A percentile compares a stretch with the other conserved stretches of the same genome.
phyloP scores from a whole-genome alignment of 2,329 filamentous ascomycete species.

The Talaromyces piceae region DNA sequence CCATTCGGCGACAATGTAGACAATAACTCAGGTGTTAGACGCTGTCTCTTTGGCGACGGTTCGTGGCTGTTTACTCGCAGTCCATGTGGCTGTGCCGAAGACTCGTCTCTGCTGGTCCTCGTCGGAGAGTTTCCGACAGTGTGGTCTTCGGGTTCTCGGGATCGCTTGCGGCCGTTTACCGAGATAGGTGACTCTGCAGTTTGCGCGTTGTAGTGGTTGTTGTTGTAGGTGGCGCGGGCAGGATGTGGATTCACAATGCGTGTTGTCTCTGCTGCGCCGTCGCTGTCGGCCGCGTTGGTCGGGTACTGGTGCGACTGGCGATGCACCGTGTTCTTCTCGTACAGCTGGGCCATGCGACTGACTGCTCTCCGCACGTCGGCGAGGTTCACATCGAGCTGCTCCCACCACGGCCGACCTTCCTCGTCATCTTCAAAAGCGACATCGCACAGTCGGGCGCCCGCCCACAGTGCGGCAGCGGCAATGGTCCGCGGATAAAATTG shows the following conservation, averaged over 20 bases:
- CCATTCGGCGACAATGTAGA: constrained; percentile 2
- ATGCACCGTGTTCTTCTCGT: constrained; percentile 38
- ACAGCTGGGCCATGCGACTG: constrained; percentile 60
- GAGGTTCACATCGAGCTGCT: constrained; percentile 63
- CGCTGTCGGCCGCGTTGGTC: constrained; percentile 24
- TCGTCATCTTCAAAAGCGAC: constrained; percentile 68
- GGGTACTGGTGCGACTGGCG: constrained; percentile 39
- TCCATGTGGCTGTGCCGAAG: constrained; percentile 13
- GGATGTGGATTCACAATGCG: constrained; percentile 26
- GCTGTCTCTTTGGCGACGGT: constrained; percentile 32
- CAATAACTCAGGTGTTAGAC: constrained; percentile 21
- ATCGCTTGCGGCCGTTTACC: constrained; percentile 32
- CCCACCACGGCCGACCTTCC: constrained; percentile 80
- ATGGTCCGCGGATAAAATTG: constrained; percentile 72
- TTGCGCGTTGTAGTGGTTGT: too few relatives aligned
- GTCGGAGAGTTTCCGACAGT: neutral
- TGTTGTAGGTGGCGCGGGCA: constrained; percentile 21
- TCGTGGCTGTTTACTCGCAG: constrained; percentile 7
- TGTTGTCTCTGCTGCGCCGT: constrained; percentile 32
- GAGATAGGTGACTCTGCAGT: constrained; percentile 4
- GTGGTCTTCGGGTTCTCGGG: constrained; percentile 25
- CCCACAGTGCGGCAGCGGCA: constrained; percentile 79
- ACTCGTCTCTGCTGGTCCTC: constrained; percentile 1
- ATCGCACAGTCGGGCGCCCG: constrained; percentile 67
- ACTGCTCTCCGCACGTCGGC: constrained; percentile 65